These are phyloP conservation scores for Colletotrichum sp. DNA, from an alignment of 2,329 filamentous ascomycete species.

Conservation along the genomic window DNA sequence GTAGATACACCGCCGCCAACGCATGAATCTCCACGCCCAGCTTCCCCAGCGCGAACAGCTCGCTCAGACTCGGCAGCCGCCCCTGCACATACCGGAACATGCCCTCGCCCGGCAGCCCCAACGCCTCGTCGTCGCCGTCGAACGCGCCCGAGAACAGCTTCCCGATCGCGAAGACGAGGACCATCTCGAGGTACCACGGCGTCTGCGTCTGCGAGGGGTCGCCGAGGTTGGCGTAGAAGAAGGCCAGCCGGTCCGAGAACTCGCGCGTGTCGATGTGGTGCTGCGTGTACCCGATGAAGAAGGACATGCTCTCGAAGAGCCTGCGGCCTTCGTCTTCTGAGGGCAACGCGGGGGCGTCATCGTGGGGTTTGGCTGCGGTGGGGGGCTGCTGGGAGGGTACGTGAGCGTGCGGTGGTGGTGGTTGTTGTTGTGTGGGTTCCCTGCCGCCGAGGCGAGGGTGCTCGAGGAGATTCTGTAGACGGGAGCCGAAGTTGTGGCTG, in stretches of 20 bases:
- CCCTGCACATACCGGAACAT: slow-evolving; percentile 1
- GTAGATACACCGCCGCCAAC: slow-evolving; percentile 15
- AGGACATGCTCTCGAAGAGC: slow-evolving; percentile 23
- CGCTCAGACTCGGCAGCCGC: not conserved
- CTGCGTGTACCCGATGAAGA: slow-evolving; percentile 27
- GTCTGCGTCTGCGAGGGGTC: not conserved
- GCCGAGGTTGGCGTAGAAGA: not conserved
- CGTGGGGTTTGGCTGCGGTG: not conserved
- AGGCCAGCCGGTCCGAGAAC: slow-evolving; percentile 17
- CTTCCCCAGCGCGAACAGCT: not conserved
- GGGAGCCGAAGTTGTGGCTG: slow-evolving; percentile 22
- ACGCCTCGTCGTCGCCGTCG: not conserved
- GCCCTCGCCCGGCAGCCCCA: not conserved
- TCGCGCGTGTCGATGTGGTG: slow-evolving; percentile 27
- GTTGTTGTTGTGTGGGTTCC: not conserved
- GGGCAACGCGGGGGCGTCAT: slow-evolving; percentile 6
- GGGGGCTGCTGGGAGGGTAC: not conserved
- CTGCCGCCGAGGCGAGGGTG: slow-evolving; percentile 14
- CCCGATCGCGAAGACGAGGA: slow-evolving; percentile 16
- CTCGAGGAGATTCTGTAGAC: slow-evolving; percentile 21
- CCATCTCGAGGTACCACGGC: slow-evolving; percentile 15
- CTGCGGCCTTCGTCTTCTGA: slow-evolving; percentile 21
- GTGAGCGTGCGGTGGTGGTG: not conserved
- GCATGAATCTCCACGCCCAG: slow-evolving; percentile 11
- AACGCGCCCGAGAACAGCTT: slow-evolving; percentile 11